Evolutionary conservation across 2,329 filamentous ascomycete species (phyloP), one percentile per base, ranked within the genome.

Genomic region (Seiridium cupressi): DNA sequence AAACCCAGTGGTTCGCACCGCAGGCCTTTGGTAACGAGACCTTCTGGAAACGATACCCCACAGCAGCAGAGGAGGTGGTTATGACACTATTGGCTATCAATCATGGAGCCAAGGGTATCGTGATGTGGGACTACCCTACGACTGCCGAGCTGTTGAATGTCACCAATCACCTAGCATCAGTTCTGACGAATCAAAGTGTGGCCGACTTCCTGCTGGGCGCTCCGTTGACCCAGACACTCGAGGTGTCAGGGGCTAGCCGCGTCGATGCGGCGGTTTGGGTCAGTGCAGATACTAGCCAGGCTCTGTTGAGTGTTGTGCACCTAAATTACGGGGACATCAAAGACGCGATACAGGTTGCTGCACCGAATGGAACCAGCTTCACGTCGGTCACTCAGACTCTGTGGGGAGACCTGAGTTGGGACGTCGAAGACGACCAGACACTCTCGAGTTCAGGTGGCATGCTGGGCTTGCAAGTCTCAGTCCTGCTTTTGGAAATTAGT

Each of bases 21-120:
- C 81, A 83, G 67, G 79, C 75, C 0, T 84, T 84, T 65, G 79
- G 73, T 3, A 76, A 77, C 35, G 72, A 76, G 56, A 72, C 74
- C 3, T 83, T 79, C 61, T 84, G 81, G 81, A 61, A 64, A 7
- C 67, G 79, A 4, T 75, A 76, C 57, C 81, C 81, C 4, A 82
- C 76, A 3, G 65, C 68, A 0, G 70, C 64, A 0, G 82, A 84
- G 65, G 77, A 78, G 57, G 73, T 74, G 38, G 78, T 74, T 3
- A 82, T 83, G 79, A 76, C 73, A 51, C 70, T 81, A 61, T 63
- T 83, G 10, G 73, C 72, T 51, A 64, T 83, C 51, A 82, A 82
- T 62, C 80, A 83, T 62, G 75, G 77, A 51, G 81, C 79, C 0
- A 83, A 80, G 64, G 81, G 77, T 0, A 72, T 83, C 44, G 76